phyloP scores from a whole-genome alignment of 345 rosid genomes.

The Boechera retrofracta region DNA sequence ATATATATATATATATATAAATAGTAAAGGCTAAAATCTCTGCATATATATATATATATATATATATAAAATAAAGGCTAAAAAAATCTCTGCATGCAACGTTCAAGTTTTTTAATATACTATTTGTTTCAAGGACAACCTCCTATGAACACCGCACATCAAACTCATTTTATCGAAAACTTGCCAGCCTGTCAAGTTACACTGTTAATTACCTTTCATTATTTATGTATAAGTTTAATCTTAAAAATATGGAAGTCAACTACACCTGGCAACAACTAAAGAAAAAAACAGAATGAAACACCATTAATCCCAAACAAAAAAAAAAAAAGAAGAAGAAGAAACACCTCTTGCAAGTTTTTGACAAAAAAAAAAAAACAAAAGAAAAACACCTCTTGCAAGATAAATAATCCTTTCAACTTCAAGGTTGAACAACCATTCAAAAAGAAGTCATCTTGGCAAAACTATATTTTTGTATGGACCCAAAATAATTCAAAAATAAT shows the following conservation, averaged over 20 bases:
- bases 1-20: no score
- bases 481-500: background rate
- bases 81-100: no score
- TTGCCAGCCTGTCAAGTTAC: constrained; percentile 29
- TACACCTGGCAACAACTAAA: background rate
- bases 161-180: constrained; percentile 11
- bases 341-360: background rate
- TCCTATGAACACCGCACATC: constrained; percentile 13
- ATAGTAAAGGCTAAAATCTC: no score
- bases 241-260: constrained; percentile 25
- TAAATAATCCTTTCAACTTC: background rate
- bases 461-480: background rate
- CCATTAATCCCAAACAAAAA: background rate
- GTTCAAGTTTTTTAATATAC: background rate
- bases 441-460: background rate
- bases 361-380: background rate
- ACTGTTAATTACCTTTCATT: constrained; percentile 24
- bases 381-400: background rate
- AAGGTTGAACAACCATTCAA: background rate
- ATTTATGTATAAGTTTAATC: background rate
- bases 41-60: no score
- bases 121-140: constrained; percentile 21
- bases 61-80: no score
- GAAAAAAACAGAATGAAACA: background rate
- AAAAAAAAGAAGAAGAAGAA: background rate